Evolutionary conservation across 495 filamentous ascomycete genomes (phyloP), one percentile per base, ranked within the genome.

Genomic region (Diplogelasinospora grovesii): DNA sequence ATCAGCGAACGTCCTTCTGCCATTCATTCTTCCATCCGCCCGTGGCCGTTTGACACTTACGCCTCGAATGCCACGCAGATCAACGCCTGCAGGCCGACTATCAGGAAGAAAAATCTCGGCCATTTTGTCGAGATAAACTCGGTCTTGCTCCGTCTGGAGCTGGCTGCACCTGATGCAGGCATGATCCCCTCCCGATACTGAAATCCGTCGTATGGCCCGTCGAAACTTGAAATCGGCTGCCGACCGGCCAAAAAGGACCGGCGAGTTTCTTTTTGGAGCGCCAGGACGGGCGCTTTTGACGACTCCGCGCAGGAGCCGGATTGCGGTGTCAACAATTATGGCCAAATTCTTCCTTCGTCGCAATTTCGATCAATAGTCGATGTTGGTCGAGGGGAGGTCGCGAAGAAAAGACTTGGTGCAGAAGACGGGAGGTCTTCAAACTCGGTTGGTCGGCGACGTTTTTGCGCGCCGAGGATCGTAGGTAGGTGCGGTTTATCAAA

Each of bases 21-120:
- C n/a, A n/a, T n/a, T n/a, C n/a, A n/a, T n/a, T n/a, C n/a, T n/a
- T n/a, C n/a, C n/a, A n/a, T n/a, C n/a, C n/a, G n/a, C n/a, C n/a
- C n/a, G n/a, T n/a, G n/a, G n/a, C n/a, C n/a, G 21, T 3, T 28
- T 10, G 6, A 22, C 34, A 73, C 89, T 57, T 76, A 96, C 87
- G 79, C 74, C 75, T 98, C 88, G 32, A 95, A 79, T 4, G 74
- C 82, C 43, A 97, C 71, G 22, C 82, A 81, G 32, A 90, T 76
- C 22, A 82, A 60, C 25, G 86, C 82, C 61, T 98, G 93, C 29
- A 87, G 26, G 25, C 81, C 60, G 22, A 89, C 79, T 26, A 85
- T 68, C 46, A 81, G 54, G 53, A 89, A 71, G 57, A 96, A 96
- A 41, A 78, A 64, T 79, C 88, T 92, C 3, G 88, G 87, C 93